Conservation (phyloP, 495 filamentous ascomycete genomes). For the Neurospora sp. region DNA sequence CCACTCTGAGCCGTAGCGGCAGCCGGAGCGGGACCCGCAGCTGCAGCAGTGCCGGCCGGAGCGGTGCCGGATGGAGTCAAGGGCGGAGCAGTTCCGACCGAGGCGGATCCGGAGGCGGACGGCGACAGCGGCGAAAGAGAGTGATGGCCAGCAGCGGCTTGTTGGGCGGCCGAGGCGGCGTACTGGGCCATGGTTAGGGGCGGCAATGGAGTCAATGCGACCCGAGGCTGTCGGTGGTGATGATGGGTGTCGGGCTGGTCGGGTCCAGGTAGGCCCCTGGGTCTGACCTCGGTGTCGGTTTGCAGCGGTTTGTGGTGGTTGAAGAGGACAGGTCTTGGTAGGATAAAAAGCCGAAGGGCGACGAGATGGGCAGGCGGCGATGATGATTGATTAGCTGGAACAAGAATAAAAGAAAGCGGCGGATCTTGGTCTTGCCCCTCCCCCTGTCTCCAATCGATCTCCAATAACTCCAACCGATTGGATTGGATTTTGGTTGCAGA, state of each 20-base stretch:
- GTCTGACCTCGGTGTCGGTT: slow-evolving; percentile 12
- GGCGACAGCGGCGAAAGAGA: slow-evolving; percentile 13
- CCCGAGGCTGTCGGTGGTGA: not conserved
- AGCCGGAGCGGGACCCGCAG: slow-evolving; percentile 2
- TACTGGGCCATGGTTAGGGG: slow-evolving; percentile 22
- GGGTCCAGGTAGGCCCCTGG: not conserved
- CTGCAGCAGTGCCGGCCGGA: not conserved
- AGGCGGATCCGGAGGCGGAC: slow-evolving; percentile 16
- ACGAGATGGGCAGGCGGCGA: not conserved
- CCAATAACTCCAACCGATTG: not conserved
- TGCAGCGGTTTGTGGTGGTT: slow-evolving; percentile 24
- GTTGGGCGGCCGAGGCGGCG: slow-evolving; percentile 16
- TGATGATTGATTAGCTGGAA: not conserved
- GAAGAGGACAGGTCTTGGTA: slow-evolving; percentile 13
- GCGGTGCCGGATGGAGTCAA: slow-evolving; percentile 9
- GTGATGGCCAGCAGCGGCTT: not conserved
- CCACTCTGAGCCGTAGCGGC: not conserved
- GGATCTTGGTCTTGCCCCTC: not conserved
- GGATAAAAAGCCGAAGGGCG: not conserved
- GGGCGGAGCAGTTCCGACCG: slow-evolving; percentile 12
- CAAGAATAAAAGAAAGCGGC: not conserved
- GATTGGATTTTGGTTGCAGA: not conserved
- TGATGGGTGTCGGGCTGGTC: not conserved
- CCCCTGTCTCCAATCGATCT: not conserved
- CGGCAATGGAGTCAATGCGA: not conserved